A percentile compares a stretch with the other conserved stretches of the same genome.
phyloP scores from a whole-genome alignment of 257 asterid species.

The Cynanchum wilfordii region DNA sequence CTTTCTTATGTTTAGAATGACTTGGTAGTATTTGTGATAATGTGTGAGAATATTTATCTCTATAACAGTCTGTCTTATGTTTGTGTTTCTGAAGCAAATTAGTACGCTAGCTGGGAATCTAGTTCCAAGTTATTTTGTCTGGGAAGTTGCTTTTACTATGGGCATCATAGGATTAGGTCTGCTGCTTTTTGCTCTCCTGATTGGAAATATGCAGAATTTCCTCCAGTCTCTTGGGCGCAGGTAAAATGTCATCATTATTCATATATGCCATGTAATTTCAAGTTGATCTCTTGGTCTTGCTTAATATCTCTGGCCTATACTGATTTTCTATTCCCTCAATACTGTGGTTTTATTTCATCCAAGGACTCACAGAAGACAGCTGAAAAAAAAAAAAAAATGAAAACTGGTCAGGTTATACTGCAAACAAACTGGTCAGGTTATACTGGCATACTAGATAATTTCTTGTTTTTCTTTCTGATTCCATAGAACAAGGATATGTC shows the following conservation, averaged over 20 bases:
- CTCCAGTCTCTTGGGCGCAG: constrained; percentile 91
- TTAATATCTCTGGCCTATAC: not conserved
- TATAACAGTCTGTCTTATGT: not conserved
- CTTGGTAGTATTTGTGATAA: not conserved
- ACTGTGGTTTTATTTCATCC: not conserved
- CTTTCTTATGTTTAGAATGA: not conserved
- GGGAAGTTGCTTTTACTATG: constrained; percentile 93
- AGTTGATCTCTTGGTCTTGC: not conserved
- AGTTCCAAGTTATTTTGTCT: constrained; percentile 64
- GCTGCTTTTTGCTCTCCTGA: constrained; percentile 76
- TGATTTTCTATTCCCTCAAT: not conserved
- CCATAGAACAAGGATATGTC: too few species aligned
- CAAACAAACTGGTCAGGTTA: not conserved
- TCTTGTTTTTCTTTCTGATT: too few species aligned
- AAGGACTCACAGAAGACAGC: not conserved
- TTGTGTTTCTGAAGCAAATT: constrained; percentile 52
- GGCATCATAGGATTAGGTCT: constrained; percentile 76
- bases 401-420: not conserved
- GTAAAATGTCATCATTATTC: constrained; percentile 23
- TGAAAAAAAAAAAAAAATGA: not conserved
- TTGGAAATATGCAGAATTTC: constrained; percentile 95
- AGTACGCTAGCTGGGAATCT: constrained; percentile 94
- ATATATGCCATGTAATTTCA: not conserved
- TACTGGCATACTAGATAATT: not conserved
- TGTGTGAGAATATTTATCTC: not conserved